These are phyloP conservation scores for Beauveria brongniartii DNA, from an alignment of 2,329 filamentous ascomycete species.

Conservation along the genomic window DNA sequence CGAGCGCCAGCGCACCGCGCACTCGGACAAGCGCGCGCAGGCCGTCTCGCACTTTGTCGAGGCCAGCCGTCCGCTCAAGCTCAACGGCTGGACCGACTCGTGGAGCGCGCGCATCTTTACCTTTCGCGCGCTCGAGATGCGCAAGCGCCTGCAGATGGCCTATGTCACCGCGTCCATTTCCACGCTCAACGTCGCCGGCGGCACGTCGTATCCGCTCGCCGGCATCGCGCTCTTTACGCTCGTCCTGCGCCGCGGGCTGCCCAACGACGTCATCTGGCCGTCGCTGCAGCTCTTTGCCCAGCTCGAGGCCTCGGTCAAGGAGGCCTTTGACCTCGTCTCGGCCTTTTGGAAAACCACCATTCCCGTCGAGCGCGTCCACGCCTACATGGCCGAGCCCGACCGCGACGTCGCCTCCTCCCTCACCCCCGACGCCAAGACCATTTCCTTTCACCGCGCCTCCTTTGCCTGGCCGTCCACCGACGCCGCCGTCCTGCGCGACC, in stretches of 20 bases:
- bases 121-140: slow-evolving; percentile 29
- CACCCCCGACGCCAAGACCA: slow-evolving; percentile 26
- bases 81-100: slow-evolving; percentile 32
- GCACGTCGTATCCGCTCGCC: slow-evolving; percentile 68
- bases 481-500: slow-evolving; percentile 39
- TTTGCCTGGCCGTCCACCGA: slow-evolving; percentile 72
- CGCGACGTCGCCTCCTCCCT: slow-evolving; percentile 46
- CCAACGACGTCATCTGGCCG: slow-evolving; percentile 78
- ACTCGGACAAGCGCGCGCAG: slow-evolving; percentile 72
- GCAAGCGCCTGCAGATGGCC: slow-evolving; percentile 28
- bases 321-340: slow-evolving; percentile 68
- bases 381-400: slow-evolving; percentile 80
- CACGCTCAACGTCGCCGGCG: slow-evolving; percentile 63
- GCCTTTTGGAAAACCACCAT: slow-evolving; percentile 75
- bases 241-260: slow-evolving; percentile 57
- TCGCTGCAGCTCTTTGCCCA: slow-evolving; percentile 73
- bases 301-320: slow-evolving; percentile 64
- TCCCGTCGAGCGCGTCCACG: slow-evolving; percentile 71
- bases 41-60: slow-evolving; percentile 81
- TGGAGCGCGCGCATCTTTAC: slow-evolving; percentile 29
- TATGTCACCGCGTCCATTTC: slow-evolving; percentile 42
- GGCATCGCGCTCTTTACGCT: slow-evolving; percentile 77
- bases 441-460: slow-evolving; percentile 54
- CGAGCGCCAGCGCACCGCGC: slow-evolving; percentile 61
- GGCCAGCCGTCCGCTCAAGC: slow-evolving; percentile 59